Conservation (phyloP, 768 basidiomycete genomes). For the Leccinellum albellum region DNA sequence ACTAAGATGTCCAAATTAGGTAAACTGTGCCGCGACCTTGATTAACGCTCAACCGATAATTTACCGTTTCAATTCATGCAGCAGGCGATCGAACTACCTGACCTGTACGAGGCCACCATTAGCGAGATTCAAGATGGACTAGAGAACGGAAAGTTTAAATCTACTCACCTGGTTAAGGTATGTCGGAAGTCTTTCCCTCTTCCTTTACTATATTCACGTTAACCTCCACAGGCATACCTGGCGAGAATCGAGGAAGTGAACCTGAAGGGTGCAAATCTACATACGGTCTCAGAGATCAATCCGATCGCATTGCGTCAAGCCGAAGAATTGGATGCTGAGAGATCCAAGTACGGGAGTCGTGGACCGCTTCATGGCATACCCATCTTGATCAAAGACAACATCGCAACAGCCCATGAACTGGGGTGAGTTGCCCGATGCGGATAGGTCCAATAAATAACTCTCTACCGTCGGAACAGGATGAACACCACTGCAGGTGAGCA, state of each 20-base stretch:
- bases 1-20: conserved; percentile 3
- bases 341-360: conserved; percentile 46
- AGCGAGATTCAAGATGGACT: conserved; percentile 52
- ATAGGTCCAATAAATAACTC: not conserved
- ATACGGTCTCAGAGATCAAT: conserved; percentile 58
- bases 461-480: conserved; percentile 35
- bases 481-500: conserved; percentile 48
- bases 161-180: conserved; percentile 62
- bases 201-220: not conserved
- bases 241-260: conserved; percentile 70
- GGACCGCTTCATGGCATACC: conserved; percentile 57
- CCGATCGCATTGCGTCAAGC: conserved; percentile 51
- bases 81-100: conserved; percentile 31
- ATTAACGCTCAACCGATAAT: not conserved
- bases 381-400: conserved; percentile 50
- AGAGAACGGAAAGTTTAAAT: conserved; percentile 47
- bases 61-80: conserved; percentile 4
- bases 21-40: conserved; percentile 6
- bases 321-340: conserved; percentile 45
- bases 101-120: conserved; percentile 60
- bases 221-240: conserved; percentile 52
- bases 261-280: conserved; percentile 50
- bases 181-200: too few relatives aligned
- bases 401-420: conserved; percentile 29
- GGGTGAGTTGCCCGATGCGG: conserved; percentile 16